These are phyloP conservation scores for Macrolepiota fuliginosa DNA, from an alignment of 768 basidiomycete genomes.

Conservation along the genomic window DNA sequence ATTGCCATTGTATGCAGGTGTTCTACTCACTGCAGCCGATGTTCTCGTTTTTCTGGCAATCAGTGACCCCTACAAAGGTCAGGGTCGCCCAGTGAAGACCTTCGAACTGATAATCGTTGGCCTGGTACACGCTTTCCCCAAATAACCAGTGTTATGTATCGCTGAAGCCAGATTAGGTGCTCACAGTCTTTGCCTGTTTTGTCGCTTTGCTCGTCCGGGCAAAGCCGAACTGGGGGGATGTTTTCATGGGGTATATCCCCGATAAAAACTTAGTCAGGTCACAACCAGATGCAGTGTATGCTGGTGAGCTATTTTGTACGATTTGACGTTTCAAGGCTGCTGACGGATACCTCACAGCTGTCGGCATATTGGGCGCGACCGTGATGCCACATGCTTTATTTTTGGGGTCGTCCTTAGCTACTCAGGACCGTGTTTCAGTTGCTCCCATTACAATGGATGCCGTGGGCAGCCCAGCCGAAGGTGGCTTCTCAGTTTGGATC, in stretches of 20 bases:
- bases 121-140: constrained; percentile 41
- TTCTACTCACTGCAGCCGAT: constrained; percentile 55
- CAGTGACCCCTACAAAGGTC: constrained; percentile 54
- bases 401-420: constrained; percentile 33
- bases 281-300: constrained; percentile 48
- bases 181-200: constrained; percentile 68
- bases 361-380: constrained; percentile 67
- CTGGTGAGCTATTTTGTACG: constrained; percentile 32
- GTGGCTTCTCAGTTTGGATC: constrained; percentile 14
- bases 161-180: constrained; percentile 34
- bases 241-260: constrained; percentile 70
- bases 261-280: constrained; percentile 48
- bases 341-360: constrained; percentile 31
- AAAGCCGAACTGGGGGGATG: constrained; percentile 60
- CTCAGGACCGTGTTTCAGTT: constrained; percentile 32
- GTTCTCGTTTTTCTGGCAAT: constrained; percentile 60
- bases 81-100: constrained; percentile 50
- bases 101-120: constrained; percentile 55
- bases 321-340: not conserved
- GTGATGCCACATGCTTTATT: constrained; percentile 74
- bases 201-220: constrained; percentile 61
- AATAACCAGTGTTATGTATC: not conserved
- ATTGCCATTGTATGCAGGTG: constrained; percentile 55
- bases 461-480: not conserved
- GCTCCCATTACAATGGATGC: constrained; percentile 11